Evolutionary conservation across 345 rosid species (phyloP).

Genomic region (Citrus unshiu): DNA sequence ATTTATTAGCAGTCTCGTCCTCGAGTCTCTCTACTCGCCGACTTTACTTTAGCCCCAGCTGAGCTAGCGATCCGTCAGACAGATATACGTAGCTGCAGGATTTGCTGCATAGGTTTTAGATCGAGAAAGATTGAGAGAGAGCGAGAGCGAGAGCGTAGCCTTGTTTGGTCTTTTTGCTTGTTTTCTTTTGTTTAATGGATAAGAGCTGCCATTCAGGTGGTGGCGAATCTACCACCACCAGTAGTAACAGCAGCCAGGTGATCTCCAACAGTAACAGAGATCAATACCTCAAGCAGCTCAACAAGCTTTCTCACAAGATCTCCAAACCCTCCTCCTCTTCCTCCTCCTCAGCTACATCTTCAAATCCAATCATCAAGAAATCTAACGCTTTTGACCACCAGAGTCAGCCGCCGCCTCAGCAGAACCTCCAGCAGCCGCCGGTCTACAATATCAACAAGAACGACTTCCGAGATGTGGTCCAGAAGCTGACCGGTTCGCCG

Average conservation of each 20-base stretch:
- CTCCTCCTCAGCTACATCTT: background rate
- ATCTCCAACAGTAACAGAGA: slow-evolving; percentile 24
- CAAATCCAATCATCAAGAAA: slow-evolving; percentile 29
- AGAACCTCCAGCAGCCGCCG: slow-evolving; percentile 70
- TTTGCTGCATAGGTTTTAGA: no score
- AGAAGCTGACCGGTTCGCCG: slow-evolving; percentile 91
- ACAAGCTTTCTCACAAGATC: slow-evolving; percentile 82
- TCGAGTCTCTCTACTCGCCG: no score
- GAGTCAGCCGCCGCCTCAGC: slow-evolving; percentile 22
- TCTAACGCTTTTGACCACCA: slow-evolving; percentile 33
- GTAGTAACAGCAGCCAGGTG: slow-evolving; percentile 5
- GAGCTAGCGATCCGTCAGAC: no score
- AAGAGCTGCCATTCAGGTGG: slow-evolving; percentile 53
- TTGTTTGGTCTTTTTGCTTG: background rate
- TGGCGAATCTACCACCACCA: slow-evolving; percentile 39
- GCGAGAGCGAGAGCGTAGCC: no score
- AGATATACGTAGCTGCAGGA: no score
- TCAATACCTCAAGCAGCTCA: slow-evolving; percentile 60
- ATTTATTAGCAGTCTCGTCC: no score
- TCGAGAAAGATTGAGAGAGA: no score
- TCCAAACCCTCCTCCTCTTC: slow-evolving; percentile 34
- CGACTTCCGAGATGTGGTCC: slow-evolving; percentile 91
- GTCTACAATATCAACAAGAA: slow-evolving; percentile 92
- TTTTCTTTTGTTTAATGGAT: slow-evolving; percentile 37
- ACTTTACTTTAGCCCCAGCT: no score